phyloP scores from a whole-genome alignment of 2,329 filamentous ascomycete genomes.

The Fusarium floridanum region DNA sequence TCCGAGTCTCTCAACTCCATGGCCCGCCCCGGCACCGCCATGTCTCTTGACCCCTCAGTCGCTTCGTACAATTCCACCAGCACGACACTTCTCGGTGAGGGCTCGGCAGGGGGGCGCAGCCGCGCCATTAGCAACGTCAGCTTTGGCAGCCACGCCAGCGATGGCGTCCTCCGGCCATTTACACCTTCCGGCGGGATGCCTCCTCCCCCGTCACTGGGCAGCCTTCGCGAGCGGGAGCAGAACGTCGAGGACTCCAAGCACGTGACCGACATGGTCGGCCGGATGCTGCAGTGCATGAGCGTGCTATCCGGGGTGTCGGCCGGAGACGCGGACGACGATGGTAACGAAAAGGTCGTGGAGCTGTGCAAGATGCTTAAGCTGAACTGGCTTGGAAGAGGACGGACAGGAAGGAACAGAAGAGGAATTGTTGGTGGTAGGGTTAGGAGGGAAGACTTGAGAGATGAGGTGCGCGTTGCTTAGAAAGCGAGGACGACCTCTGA shows the following conservation, averaged over 20 bases:
- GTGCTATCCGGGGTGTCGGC: constrained; percentile 76
- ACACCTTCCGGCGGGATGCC: constrained; percentile 57
- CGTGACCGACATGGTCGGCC: constrained; percentile 92
- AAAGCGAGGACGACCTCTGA: not conserved
- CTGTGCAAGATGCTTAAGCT: constrained; percentile 90
- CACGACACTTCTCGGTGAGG: constrained; percentile 82
- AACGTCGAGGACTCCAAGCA: constrained; percentile 78
- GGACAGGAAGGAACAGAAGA: constrained; percentile 88
- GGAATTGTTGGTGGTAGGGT: constrained; percentile 84
- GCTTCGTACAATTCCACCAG: constrained; percentile 84
- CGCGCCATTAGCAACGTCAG: constrained; percentile 90
- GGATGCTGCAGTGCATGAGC: constrained; percentile 96
- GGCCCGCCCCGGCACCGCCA: constrained; percentile 77
- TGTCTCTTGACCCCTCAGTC: constrained; percentile 79
- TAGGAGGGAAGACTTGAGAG: constrained; percentile 58
- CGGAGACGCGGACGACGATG: constrained; percentile 73
- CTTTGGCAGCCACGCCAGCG: constrained; percentile 67
- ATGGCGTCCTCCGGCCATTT: constrained; percentile 63
- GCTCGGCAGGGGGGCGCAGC: constrained; percentile 71
- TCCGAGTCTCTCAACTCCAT: constrained; percentile 61
- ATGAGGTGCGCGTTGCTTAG: constrained; percentile 56
- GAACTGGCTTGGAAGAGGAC: constrained; percentile 93
- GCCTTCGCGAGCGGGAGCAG: constrained; percentile 68
- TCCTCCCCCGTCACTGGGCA: constrained; percentile 51
- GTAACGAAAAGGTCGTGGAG: constrained; percentile 83